Conservation (phyloP, 106 monocot genomes). For the Acorus calamus region DNA sequence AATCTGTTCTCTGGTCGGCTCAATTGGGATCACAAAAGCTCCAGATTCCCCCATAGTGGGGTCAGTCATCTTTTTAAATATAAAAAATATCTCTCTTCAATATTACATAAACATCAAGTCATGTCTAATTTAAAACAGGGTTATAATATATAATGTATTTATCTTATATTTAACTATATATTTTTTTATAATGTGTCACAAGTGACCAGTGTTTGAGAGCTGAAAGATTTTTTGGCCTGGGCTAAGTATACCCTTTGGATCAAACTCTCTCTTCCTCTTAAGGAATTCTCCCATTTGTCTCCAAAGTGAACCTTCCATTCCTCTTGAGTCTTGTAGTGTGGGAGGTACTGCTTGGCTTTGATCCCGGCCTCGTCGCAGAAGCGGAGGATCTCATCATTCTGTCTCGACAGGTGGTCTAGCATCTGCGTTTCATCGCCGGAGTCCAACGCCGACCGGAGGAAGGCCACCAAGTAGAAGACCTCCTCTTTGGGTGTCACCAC, state of each 20-base stretch:
- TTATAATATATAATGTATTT: too few species aligned
- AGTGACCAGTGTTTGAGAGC: neutral
- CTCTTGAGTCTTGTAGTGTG: slow-evolving; percentile 20
- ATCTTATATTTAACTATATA: too few species aligned
- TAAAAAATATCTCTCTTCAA: too few species aligned
- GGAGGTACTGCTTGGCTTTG: slow-evolving; percentile 63
- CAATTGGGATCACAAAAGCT: too few species aligned
- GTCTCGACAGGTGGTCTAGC: slow-evolving; percentile 22
- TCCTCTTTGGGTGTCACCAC: slow-evolving; percentile 70
- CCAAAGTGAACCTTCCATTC: slow-evolving; percentile 79
- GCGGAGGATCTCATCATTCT: slow-evolving; percentile 45
- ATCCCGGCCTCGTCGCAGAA: slow-evolving; percentile 43
- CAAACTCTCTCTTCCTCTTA: slow-evolving; percentile 48
- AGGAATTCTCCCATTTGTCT: slow-evolving; percentile 43
- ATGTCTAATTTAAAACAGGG: too few species aligned
- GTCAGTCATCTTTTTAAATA: too few species aligned
- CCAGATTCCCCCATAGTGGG: too few species aligned
- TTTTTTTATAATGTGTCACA: too few species aligned
- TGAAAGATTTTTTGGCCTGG: slow-evolving; percentile 65
- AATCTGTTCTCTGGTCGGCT: too few species aligned
- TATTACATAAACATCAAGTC: too few species aligned
- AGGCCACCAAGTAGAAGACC: slow-evolving; percentile 78
- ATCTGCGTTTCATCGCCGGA: slow-evolving; percentile 32
- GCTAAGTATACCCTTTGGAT: slow-evolving; percentile 51
- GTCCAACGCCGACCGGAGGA: slow-evolving; percentile 56